Conservation (phyloP, 202 grass and related monocot genomes). For the Setaria italica region DNA sequence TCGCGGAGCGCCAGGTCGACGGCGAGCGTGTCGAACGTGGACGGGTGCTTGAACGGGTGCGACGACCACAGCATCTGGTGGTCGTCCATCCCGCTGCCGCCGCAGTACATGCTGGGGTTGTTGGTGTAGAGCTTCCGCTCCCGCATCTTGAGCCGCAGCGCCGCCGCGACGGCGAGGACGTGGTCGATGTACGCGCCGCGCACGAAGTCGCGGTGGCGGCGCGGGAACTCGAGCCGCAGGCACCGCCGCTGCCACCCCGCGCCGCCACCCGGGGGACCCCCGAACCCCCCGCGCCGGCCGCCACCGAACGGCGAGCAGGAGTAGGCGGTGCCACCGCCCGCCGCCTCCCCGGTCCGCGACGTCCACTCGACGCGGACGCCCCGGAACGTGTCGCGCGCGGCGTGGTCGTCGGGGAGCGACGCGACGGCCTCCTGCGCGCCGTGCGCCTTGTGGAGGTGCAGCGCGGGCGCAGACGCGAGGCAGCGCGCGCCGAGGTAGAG, state of each 20-base stretch:
- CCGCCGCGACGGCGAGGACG: slow-evolving; percentile 50
- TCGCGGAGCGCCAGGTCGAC: slow-evolving; percentile 61
- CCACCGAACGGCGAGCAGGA: not conserved
- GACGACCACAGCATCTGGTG: slow-evolving; percentile 57
- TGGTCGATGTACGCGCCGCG: slow-evolving; percentile 55
- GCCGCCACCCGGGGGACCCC: not conserved
- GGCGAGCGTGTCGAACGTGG: slow-evolving; percentile 71
- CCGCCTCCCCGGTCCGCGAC: slow-evolving; percentile 21
- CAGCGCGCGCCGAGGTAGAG: slow-evolving; percentile 48
- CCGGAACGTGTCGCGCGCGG: slow-evolving; percentile 54
- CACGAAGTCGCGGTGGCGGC: slow-evolving; percentile 46
- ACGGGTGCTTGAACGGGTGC: slow-evolving; percentile 68
- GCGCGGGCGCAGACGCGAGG: not conserved
- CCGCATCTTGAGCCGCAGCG: slow-evolving; percentile 46
- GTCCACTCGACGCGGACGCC: slow-evolving; percentile 60
- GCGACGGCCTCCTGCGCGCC: slow-evolving; percentile 22
- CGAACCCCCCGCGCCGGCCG: not conserved
- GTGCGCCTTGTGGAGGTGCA: slow-evolving; percentile 2
- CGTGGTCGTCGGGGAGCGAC: slow-evolving; percentile 62
- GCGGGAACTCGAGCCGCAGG: slow-evolving; percentile 59
- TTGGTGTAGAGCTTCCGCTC: slow-evolving; percentile 79
- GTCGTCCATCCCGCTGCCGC: slow-evolving; percentile 25
- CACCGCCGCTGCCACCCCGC: slow-evolving; percentile 14
- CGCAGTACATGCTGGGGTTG: not conserved
- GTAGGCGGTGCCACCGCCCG: not conserved